Evolutionary conservation across 768 basidiomycete genomes (phyloP).

Genomic region (Favolaschia claudopus): DNA sequence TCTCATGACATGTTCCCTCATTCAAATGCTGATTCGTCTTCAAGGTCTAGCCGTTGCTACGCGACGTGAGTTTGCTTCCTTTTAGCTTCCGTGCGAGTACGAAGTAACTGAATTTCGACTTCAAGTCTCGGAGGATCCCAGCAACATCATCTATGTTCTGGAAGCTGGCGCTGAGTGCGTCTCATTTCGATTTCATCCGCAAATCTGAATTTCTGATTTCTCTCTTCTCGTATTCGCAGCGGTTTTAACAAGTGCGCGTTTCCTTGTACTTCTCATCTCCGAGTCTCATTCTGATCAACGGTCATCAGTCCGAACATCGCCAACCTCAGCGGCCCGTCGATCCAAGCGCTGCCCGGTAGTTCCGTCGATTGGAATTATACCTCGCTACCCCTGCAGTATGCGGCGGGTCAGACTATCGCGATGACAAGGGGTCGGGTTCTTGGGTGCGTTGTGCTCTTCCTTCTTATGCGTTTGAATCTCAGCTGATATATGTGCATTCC

Average conservation of each 20-base stretch:
- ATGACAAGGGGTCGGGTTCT: constrained; percentile 1
- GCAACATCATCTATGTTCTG: constrained; percentile 3
- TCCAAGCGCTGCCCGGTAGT: constrained; percentile 2
- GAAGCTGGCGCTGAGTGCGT: constrained; percentile 13
- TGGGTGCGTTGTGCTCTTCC: too few species aligned
- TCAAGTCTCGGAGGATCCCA: constrained; percentile 2
- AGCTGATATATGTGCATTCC: too few species aligned
- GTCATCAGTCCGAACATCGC: constrained; percentile 6
- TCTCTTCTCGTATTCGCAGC: too few species aligned
- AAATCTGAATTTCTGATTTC: constrained; percentile 1
- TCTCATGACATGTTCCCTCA: too few species aligned
- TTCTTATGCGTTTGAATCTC: too few species aligned
- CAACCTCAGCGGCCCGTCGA: constrained; percentile 6
- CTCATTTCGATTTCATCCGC: neutral
- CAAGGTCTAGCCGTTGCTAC: constrained; percentile 9
- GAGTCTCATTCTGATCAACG: too few species aligned
- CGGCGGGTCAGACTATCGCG: constrained; percentile 1
- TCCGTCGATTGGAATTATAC: constrained; percentile 14
- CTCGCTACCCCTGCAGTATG: constrained; percentile 2
- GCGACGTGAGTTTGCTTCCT: too few species aligned
- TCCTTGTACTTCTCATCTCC: too few species aligned
- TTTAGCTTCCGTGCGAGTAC: too few species aligned
- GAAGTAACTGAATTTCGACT: too few species aligned
- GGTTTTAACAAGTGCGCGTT: constrained; percentile 11
- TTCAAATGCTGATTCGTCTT: neutral